Percentiles rank a stretch among this genome's conserved stretches.
phyloP scores from a whole-genome alignment of 352 stramenopile genomes.

The Pythium diclinum region DNA sequence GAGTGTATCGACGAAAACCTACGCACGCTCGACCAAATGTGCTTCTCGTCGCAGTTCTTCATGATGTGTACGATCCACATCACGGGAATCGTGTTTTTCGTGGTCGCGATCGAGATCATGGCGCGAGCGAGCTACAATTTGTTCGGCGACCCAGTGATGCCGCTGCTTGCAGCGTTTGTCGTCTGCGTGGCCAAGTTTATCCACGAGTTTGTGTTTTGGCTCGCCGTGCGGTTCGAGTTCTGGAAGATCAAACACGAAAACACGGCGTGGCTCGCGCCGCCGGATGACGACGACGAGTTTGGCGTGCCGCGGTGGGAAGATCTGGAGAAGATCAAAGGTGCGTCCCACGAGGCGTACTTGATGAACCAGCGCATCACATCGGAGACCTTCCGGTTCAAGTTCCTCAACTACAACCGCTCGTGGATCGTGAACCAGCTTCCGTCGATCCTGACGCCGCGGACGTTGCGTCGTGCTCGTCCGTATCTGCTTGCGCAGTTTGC shows the following conservation, averaged over 20 bases:
- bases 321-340: conserved; percentile 91
- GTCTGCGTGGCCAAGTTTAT: conserved; percentile 54
- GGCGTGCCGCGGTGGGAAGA: conserved; percentile 91
- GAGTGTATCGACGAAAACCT: conserved; percentile 96
- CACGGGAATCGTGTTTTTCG: conserved; percentile 94
- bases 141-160: conserved; percentile 94
- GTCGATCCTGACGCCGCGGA: conserved; percentile 93
- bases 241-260: conserved; percentile 97
- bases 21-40: conserved; percentile 95
- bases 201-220: conserved; percentile 66
- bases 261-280: conserved; percentile 89
- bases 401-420: conserved; percentile 96
- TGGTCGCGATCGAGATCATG: conserved; percentile 96
- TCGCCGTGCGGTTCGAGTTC: conserved; percentile 88
- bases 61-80: conserved; percentile 95
- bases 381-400: conserved; percentile 97
- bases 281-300: conserved; percentile 91
- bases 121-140: conserved; percentile 92
- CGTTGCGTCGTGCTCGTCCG: conserved; percentile 84
- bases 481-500: conserved; percentile 96
- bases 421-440: conserved; percentile 96
- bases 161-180: conserved; percentile 80
- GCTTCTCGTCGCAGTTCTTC: conserved; percentile 97
- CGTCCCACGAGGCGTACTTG: conserved; percentile 92
- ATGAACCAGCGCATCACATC: conserved; percentile 97